phyloP scores from a whole-genome alignment of 495 filamentous ascomycete species.

The Podospora conica region DNA sequence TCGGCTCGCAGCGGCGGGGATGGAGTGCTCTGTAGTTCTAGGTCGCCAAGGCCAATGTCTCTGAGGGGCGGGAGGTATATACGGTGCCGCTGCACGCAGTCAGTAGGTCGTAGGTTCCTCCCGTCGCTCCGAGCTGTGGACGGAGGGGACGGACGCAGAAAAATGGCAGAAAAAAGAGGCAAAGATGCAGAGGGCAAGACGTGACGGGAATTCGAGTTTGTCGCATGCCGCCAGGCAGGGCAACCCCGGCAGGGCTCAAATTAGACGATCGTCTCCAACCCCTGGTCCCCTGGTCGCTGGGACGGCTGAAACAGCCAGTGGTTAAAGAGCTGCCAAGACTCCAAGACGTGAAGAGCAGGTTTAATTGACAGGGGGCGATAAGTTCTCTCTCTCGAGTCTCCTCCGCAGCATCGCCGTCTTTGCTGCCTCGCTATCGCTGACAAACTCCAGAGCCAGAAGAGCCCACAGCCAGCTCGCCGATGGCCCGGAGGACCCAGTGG shows the following conservation, averaged over 20 bases:
- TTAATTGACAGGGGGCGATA: conserved; percentile 14
- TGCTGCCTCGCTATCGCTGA: not conserved
- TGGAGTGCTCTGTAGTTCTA: too few species aligned
- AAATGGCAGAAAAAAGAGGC: conserved; percentile 1
- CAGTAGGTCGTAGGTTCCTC: too few species aligned
- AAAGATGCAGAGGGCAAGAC: not conserved
- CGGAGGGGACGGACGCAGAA: not conserved
- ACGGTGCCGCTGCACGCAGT: not conserved
- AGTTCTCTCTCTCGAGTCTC: too few species aligned
- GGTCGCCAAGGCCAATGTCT: not conserved
- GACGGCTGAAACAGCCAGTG: conserved; percentile 30
- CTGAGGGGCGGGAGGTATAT: not conserved
- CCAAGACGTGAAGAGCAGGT: not conserved
- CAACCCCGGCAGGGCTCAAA: conserved; percentile 23
- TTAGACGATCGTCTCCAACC: conserved; percentile 24
- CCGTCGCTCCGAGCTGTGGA: not conserved
- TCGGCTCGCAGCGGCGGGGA: too few species aligned
- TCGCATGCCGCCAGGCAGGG: conserved; percentile 11
- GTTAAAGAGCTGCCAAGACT: conserved; percentile 20
- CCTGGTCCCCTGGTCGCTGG: conserved; percentile 18
- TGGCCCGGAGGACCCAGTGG: not conserved
- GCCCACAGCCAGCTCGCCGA: not conserved
- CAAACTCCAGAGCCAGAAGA: not conserved
- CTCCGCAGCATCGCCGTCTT: not conserved
- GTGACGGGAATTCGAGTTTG: conserved; percentile 15